These are phyloP conservation scores for Kewa caespitosa DNA, from an alignment of 179 eudicot species.

Conservation along the genomic window DNA sequence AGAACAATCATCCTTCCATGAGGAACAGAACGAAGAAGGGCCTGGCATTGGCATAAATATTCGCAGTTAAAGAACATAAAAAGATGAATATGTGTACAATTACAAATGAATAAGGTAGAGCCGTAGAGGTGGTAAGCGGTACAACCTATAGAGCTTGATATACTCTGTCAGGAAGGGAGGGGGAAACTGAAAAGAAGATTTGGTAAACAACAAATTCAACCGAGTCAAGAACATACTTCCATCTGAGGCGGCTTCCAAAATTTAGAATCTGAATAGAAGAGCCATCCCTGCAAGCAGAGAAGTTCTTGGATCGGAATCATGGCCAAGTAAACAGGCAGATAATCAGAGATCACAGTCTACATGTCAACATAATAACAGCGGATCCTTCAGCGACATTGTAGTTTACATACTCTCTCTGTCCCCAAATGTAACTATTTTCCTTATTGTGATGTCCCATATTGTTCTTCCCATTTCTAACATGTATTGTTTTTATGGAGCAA, in stretches of 20 bases:
- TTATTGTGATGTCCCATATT: too few relatives aligned
- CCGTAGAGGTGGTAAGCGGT: too few relatives aligned
- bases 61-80: not conserved
- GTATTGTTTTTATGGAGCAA: too few relatives aligned
- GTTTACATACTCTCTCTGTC: too few relatives aligned
- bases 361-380: not conserved
- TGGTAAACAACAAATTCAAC: conserved; percentile 1
- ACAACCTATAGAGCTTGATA: not conserved
- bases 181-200: not conserved
- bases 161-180: not conserved
- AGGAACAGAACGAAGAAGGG: conserved; percentile 95
- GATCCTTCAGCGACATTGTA: not conserved
- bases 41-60: conserved; percentile 45
- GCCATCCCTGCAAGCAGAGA: conserved; percentile 77
- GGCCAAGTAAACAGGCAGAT: conserved; percentile 9
- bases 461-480: too few relatives aligned
- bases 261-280: conserved; percentile 80
- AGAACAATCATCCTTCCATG: conserved; percentile 98
- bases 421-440: too few relatives aligned
- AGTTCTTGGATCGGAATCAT: conserved; percentile 5
- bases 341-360: not conserved
- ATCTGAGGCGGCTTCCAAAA: conserved; percentile 98
- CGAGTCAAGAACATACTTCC: conserved; percentile 57
- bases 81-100: too few relatives aligned
- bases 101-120: not conserved